Evolutionary conservation across 257 asterid species (phyloP), one percentile per base, ranked within the genome.

Genomic region (Thymus mandschuricus): DNA sequence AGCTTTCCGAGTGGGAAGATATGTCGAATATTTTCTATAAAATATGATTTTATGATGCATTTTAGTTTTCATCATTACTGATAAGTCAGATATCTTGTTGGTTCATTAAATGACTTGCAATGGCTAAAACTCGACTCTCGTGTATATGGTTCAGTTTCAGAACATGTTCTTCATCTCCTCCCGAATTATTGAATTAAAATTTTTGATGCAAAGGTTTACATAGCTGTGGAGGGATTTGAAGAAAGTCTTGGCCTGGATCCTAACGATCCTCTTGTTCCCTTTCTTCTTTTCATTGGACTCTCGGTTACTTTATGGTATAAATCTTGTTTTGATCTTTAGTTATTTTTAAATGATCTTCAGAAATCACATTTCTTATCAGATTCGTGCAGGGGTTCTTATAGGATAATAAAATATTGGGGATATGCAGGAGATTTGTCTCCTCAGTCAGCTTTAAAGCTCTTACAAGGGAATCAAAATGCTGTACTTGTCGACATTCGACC

Each of bases 341-440:
- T 58, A 64, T 60, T 52, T 69, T 43, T 4, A 9, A 28, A 43
- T 43, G 38, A 27, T 43, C 54, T 63, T 8, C n/a, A 11, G 38
- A 27, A 85, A 72, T 89, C 86, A 91, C 86, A 88, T 81, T 81
- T 82, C 60, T 80, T 83, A 94, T 91, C 96, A 89, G 96, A 88
- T 94, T 78, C 86, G 72, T 94, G 96, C 93, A 94, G 99, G 99
- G 90, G 84, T 81, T 89, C 91, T 78, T 94, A 86, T 80, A 83
- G 95, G 90, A 77, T 75, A 78, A 80, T 79, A 34, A 88, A 78
- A n/a, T 86, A 91, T 78, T 71, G 97, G 80, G 99, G 99, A 86
- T 94, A 91, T 76, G 87, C 97, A 63, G 99, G 97, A 76, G 95
- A 91, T 83, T 75, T 91, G 75, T 87, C 97, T 75, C 90, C 99